Evolutionary conservation across 345 rosid genomes (phyloP).

Genomic region (Pseudoturritis turrita): DNA sequence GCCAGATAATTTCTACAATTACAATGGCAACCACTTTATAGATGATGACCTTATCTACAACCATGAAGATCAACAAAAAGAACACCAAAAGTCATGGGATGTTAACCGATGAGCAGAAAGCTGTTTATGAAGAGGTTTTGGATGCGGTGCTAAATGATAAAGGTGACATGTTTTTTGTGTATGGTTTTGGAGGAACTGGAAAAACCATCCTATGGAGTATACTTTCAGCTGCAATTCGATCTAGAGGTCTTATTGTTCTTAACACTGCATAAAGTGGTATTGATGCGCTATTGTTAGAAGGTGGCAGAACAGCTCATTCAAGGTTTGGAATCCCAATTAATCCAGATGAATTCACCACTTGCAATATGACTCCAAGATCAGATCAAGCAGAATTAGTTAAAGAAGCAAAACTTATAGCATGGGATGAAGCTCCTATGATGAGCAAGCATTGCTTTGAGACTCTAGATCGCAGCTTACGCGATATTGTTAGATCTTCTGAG

Average conservation of each 20-base stretch:
- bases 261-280: not conserved
- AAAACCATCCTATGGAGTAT: not conserved
- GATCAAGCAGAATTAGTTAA: not conserved
- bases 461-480: not conserved
- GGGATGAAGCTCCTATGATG: not conserved
- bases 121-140: not conserved
- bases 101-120: not conserved
- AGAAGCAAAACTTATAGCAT: not conserved
- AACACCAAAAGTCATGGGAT: not conserved
- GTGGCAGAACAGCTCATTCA: not conserved
- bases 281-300: not conserved
- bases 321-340: not conserved
- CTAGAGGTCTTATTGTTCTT: not conserved
- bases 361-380: not conserved
- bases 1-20: too few relatives aligned
- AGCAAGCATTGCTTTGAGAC: not conserved
- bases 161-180: not conserved
- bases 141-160: accelerated
- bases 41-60: too few relatives aligned
- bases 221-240: not conserved
- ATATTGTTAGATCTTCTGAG: not conserved
- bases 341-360: not conserved
- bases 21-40: too few relatives aligned
- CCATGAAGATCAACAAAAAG: too few relatives aligned
- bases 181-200: not conserved